Evolutionary conservation across 768 basidiomycete species (phyloP), one percentile per base, ranked within the genome.

Genomic region (Hydnomerulius pinastri): DNA sequence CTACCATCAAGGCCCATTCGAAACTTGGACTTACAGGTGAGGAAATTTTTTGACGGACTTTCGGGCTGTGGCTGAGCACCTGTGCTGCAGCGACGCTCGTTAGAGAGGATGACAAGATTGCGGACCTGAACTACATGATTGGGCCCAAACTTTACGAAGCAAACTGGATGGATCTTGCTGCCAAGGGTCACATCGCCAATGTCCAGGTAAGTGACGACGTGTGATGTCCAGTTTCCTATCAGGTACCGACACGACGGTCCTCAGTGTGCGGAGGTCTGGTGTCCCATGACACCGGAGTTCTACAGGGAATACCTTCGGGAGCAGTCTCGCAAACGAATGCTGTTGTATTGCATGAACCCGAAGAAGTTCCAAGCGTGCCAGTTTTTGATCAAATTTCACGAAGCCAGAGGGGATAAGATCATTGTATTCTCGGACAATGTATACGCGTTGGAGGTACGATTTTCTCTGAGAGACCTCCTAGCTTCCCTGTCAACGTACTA

Each of bases 81-180:
- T 21, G 23, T 48, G 6, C 28, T 35, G 25, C 63, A 96, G 97
- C 97, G 3, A 99, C 97, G 3, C 85, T 99, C 35, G 97, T 99
- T 21, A 89, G 97, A 51, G 97, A 99, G 71, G 97, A 99, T 64
- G 97, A 99, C 69, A 98, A 98, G 74, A 98, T 99, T 63, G 87
- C 89, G 13, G 97, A 99, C 71, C 76, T 99, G 49, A 98, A 98
- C 66, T 99, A 98, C 64, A 91, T 98, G 86, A 98, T 99, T 68
- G 97, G 97, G 6, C 97, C 97, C 9, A 99, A 99, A 71, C 79
- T 99, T 25, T 99, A 99, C 65, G 97, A 99, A 72, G 97, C 97
- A 4, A 99, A 99, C 67, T 99, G 97, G 97, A 98, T 99, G 96
- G 97, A 99, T 70, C 83, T 99, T 59, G 97, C 97, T 46, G 93